Base-by-base conservation (phyloP, 148 eudicot genomes). In the Diospyros kaki region DNA sequence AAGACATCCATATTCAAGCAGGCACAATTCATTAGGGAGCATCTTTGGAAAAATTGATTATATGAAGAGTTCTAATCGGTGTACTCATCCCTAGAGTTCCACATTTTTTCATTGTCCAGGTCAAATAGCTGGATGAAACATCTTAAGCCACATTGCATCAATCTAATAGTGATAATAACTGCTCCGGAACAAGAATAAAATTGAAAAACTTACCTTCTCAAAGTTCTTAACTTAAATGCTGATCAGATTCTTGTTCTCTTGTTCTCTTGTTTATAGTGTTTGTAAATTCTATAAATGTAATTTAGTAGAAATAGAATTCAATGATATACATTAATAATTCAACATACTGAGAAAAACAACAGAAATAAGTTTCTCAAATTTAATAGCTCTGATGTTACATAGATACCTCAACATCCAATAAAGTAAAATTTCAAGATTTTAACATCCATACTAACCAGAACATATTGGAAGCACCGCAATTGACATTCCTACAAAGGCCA, bases 401-500 rank as follows among this genome's bases (percentile, higher is more conserved):
- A 39, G 38, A 69, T 69, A 13, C 6, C 48, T 66, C 53, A 62
- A 62, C 1, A 9, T 38, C 39, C 60, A 51, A 53, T 39, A 3
- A 52, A 69, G 18, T 1, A 9, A 69, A 9, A 58, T 65, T 14
- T 66, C 58, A 60, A 64, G 66, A 60, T 44, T 42, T 68, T 9
- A 72, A 40, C 39, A 86, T 12, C 41, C 45, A 68, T 56, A 80
- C 89, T 81, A 63, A 94, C 98, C 97, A 28, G 97, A 77, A 78
- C 90, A 89, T 81, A 94, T 94, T 43, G 98, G 98, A 85, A 94
- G 96, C 72, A 92, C 96, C 2, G 90, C 97, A 64, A 90, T 83
- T 9, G 98, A 90, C 98, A 94, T 92, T 71, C 93, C 98, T 68
- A 86, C 85, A 81, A 94, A 92, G 80, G 93, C 93, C 76, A 94